Evolutionary conservation across 2,329 filamentous ascomycete genomes (phyloP).

Genomic region (Aspergillus sp.): DNA sequence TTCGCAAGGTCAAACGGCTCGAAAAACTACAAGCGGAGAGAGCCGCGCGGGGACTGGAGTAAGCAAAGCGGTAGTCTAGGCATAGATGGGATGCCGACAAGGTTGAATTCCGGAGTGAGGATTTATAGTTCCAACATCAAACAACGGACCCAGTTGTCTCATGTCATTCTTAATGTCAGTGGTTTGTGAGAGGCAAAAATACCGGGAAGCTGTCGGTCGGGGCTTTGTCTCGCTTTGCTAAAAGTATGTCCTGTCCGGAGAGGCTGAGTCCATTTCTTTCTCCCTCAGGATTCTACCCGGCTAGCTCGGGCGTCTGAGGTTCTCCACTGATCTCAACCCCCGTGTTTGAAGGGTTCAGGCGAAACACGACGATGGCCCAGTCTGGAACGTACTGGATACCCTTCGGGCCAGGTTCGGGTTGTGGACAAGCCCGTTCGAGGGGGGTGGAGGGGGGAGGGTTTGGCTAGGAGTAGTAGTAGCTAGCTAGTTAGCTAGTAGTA

Average conservation of each 20-base stretch:
- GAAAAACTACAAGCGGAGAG: slow-evolving; percentile 39
- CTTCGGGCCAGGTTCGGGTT: neutral
- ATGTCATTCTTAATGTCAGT: neutral
- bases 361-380: neutral
- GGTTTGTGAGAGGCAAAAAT: too few species aligned
- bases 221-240: too few species aligned
- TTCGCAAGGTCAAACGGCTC: slow-evolving; percentile 44
- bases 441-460: neutral
- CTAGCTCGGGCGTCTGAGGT: neutral
- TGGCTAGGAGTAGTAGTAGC: neutral
- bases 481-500: too few species aligned
- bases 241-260: neutral
- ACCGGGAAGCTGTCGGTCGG: too few species aligned
- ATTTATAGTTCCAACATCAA: too few species aligned
- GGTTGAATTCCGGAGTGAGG: neutral
- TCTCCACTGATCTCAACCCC: neutral
- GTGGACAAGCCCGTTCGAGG: neutral
- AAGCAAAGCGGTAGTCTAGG: neutral
- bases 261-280: neutral
- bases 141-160: neutral
- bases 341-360: slow-evolving; percentile 6
- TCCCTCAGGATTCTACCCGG: neutral
- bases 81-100: neutral
- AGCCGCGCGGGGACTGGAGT: slow-evolving; percentile 19
- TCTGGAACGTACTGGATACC: slow-evolving; percentile 5